phyloP scores from a whole-genome alignment of 805 yeast genomes.

The Candida koratica region DNA sequence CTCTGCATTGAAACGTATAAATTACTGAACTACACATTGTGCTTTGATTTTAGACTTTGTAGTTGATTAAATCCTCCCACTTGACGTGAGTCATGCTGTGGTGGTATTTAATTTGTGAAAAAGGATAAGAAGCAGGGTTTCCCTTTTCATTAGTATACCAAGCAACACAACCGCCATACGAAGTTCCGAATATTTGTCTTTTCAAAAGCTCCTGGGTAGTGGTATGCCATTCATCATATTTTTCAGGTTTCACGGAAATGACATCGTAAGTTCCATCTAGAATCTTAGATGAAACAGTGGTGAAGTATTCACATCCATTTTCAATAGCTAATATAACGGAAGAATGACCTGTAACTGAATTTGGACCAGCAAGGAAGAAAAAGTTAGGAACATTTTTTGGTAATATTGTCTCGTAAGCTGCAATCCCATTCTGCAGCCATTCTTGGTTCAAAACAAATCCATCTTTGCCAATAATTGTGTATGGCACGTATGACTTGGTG shows the following conservation, averaged over 20 bases:
- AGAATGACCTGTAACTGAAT: conserved; percentile 41
- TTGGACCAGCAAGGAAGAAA: conserved; percentile 38
- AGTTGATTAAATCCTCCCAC: conserved; percentile 21
- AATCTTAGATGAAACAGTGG: conserved; percentile 23
- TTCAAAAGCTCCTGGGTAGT: conserved; percentile 24
- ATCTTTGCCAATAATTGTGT: conserved; percentile 24
- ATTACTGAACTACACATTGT: no score
- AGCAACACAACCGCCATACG: conserved; percentile 39
- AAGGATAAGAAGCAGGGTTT: conserved; percentile 36
- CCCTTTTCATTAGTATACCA: conserved; percentile 32
- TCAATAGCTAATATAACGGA: conserved; percentile 39
- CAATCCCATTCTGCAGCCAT: conserved; percentile 30
- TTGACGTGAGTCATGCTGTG: conserved; percentile 23
- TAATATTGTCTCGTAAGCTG: conserved; percentile 35
- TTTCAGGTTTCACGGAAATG: conserved; percentile 27
- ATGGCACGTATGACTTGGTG: conserved; percentile 16
- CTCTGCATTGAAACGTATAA: no score
- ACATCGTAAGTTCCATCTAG: conserved; percentile 26
- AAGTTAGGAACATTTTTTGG: conserved; percentile 33
- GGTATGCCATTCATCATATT: conserved; percentile 33
- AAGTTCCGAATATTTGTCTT: conserved; percentile 33
- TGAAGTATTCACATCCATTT: conserved; percentile 25
- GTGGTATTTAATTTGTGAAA: conserved; percentile 32
- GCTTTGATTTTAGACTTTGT: no score
- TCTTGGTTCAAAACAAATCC: conserved; percentile 20